Conservation (phyloP, 2,329 filamentous ascomycete genomes). For the Phaeosphaeria sp. region DNA sequence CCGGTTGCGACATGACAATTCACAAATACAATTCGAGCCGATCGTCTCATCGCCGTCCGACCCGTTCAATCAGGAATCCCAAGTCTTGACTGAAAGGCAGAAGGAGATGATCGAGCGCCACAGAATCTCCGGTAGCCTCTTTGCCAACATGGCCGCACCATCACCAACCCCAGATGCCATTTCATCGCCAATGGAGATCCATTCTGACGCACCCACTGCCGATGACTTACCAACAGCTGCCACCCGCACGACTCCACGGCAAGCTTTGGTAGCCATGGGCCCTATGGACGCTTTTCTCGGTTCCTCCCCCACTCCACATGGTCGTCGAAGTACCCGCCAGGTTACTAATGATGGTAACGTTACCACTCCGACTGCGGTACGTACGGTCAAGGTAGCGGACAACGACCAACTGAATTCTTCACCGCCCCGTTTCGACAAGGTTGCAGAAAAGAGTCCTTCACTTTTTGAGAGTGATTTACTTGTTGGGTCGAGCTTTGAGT, state of each 20-base stretch:
- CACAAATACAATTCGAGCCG: slow-evolving; percentile 77
- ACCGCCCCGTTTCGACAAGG: slow-evolving; percentile 40
- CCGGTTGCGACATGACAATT: slow-evolving; percentile 77
- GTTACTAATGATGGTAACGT: slow-evolving; percentile 34
- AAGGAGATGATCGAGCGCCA: slow-evolving; percentile 79
- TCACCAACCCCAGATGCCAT: slow-evolving; percentile 21
- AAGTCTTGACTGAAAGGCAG: slow-evolving; percentile 79
- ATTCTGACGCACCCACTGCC: slow-evolving; percentile 34
- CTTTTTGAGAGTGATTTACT: slow-evolving; percentile 8
- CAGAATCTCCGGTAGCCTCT: slow-evolving; percentile 67
- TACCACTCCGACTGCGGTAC: slow-evolving; percentile 36
- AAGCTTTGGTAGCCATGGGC: slow-evolving; percentile 32
- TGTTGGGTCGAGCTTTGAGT: slow-evolving; percentile 29
- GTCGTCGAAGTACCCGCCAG: slow-evolving; percentile 33
- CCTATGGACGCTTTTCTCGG: slow-evolving; percentile 45
- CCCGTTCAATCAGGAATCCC: slow-evolving; percentile 64
- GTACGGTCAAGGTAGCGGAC: slow-evolving; percentile 23
- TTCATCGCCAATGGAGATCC: slow-evolving; percentile 34
- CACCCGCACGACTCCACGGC: slow-evolving; percentile 35
- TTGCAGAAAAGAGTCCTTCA: background rate
- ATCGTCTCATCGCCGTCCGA: slow-evolving; percentile 66
- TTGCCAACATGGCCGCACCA: slow-evolving; percentile 63
- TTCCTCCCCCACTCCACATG: slow-evolving; percentile 46
- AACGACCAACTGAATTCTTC: slow-evolving; percentile 44
- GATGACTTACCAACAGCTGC: slow-evolving; percentile 31